Percentiles rank a stretch among this genome's conserved stretches.
These are phyloP conservation scores for Carallia brachiata DNA, from an alignment of 345 rosid species.

Conservation along the genomic window DNA sequence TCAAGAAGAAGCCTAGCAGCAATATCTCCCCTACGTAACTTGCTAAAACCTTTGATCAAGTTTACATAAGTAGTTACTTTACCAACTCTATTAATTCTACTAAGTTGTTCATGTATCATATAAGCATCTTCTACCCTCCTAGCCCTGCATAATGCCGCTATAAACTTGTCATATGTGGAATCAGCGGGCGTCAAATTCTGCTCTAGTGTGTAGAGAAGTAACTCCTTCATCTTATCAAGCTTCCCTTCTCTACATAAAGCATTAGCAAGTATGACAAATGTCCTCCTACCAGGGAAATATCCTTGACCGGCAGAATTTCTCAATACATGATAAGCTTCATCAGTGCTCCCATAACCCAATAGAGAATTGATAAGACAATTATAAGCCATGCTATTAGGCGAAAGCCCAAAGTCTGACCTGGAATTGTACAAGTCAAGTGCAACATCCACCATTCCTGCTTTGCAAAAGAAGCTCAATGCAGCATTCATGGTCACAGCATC, in stretches of 20 bases:
- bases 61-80: slow-evolving; percentile 27
- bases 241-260: slow-evolving; percentile 64
- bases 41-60: slow-evolving; percentile 53
- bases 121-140: slow-evolving; percentile 60
- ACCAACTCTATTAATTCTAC: slow-evolving; percentile 32
- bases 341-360: slow-evolving; percentile 42
- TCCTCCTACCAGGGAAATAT: slow-evolving; percentile 50
- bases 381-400: slow-evolving; percentile 50
- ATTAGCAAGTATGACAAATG: slow-evolving; percentile 52
- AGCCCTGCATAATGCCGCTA: slow-evolving; percentile 57
- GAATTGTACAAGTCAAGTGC: slow-evolving; percentile 65
- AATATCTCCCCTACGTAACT: slow-evolving; percentile 50
- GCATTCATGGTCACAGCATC: slow-evolving; percentile 58
- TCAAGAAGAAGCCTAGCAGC: slow-evolving; percentile 64
- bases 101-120: slow-evolving; percentile 45
- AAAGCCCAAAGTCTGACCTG: slow-evolving; percentile 52
- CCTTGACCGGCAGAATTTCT: slow-evolving; percentile 53
- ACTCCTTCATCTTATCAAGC: slow-evolving; percentile 61
- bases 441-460: slow-evolving; percentile 74
- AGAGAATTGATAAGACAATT: slow-evolving; percentile 65
- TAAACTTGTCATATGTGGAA: slow-evolving; percentile 41
- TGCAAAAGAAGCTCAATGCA: slow-evolving; percentile 75
- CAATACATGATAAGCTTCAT: slow-evolving; percentile 57
- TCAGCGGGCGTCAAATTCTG: slow-evolving; percentile 38
- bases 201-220: slow-evolving; percentile 43